Conservation (phyloP, 306 rosid species). For the Parietaria judaica region DNA sequence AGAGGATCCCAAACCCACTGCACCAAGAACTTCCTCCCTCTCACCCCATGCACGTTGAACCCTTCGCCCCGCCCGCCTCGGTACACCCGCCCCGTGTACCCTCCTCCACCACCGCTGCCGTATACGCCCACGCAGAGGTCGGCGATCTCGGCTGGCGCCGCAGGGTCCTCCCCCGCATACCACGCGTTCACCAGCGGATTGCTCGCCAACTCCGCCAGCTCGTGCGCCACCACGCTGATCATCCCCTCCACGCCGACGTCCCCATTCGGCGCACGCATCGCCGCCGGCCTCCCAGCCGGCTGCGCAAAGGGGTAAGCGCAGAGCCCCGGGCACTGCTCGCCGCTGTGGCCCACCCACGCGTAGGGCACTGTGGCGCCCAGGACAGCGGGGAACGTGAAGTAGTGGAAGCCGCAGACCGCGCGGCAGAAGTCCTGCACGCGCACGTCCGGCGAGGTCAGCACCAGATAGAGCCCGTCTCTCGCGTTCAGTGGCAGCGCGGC, state of each 20-base stretch:
- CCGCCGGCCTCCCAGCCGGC: conserved; percentile 27
- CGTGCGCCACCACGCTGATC: conserved; percentile 51
- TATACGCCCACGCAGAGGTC: conserved; percentile 47
- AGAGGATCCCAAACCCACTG: conserved; percentile 52
- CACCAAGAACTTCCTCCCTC: conserved; percentile 38
- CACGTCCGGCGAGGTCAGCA: conserved; percentile 35
- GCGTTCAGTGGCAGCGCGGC: conserved; percentile 37
- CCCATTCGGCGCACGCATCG: conserved; percentile 38
- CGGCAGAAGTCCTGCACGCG: conserved; percentile 49
- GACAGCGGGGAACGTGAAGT: conserved; percentile 45
- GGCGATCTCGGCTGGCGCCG: conserved; percentile 50
- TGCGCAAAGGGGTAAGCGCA: conserved; percentile 51
- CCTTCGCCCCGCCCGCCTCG: conserved; percentile 36
- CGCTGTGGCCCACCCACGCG: conserved; percentile 48
- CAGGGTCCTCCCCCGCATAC: conserved; percentile 53
- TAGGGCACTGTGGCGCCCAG: conserved; percentile 44
- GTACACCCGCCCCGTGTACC: conserved; percentile 36
- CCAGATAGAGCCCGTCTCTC: conserved; percentile 35
- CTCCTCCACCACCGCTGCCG: conserved; percentile 53
- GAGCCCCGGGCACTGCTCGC: conserved; percentile 45
- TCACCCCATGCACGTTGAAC: conserved; percentile 38
- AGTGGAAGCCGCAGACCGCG: conserved; percentile 53
- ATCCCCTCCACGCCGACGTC: conserved; percentile 44
- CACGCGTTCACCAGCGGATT: conserved; percentile 50
- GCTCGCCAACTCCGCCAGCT: conserved; percentile 44